Evolutionary conservation across 2,329 filamentous ascomycete species (phyloP), one percentile per base, ranked within the genome.

Genomic region (Coniochaeta sp.): DNA sequence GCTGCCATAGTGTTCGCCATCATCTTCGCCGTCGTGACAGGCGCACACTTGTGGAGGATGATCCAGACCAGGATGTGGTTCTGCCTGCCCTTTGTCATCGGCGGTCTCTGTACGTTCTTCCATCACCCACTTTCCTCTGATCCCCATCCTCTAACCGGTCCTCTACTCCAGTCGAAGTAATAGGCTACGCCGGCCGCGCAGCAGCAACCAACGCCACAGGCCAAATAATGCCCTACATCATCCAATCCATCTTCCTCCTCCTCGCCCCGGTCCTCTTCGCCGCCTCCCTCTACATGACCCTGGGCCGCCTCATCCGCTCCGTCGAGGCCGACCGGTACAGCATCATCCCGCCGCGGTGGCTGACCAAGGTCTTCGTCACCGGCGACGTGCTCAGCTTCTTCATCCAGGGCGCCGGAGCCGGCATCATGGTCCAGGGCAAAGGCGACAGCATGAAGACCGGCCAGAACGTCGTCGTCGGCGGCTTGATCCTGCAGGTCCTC

Each of bases 401-500:
- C 2, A 68, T 84, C 3, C 83, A 86, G 67, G 72, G 72, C 16
- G 72, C 71, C 31, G 80, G 79, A 17, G 75, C 71, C 16, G 76
- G 76, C 1, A 64, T 80, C 58, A 70, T 68, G 61, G 63, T 64
- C 7, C 62, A 43, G 28, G 63, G 61, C 43, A 59, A 55, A 17
- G 65, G 58, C 47, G 61, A 64, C 62, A 68, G 75, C 28, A 69
- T 71, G 14, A 36, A 57, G 54, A 38, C 54, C 7, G 81, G 79
- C n/a, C 68, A 82, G 63, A 76, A 78, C 19, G 72, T 87, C 57
- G 78, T 87, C n/a, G 70, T 87, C 8, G 78, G 65, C 1, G 85
- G 85, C 1, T 71, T 88, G 2, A 68, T 81, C 34, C 68, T 86
- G 17, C 85, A 88, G 66, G 75, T 88, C 26, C 43, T 82, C 47